Percentiles rank a stretch among this genome's conserved stretches.
phyloP scores from a whole-genome alignment of 805 yeast species.

The Candida sphagnicola region DNA sequence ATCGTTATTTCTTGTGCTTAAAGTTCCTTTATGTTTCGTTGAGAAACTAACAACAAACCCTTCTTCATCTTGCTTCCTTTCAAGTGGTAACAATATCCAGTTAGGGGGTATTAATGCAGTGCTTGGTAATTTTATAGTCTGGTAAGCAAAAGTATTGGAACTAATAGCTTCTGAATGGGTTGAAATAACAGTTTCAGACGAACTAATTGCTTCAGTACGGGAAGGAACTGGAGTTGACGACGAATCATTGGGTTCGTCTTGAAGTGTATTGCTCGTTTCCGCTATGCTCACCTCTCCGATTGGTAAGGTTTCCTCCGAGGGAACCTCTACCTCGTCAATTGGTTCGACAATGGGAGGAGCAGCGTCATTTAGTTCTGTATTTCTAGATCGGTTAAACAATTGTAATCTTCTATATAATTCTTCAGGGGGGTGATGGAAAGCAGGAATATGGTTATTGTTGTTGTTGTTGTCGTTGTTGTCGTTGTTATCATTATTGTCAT shows the following conservation, averaged over 20 bases:
- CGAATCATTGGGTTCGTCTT: too few species aligned
- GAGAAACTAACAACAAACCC: constrained; percentile 18
- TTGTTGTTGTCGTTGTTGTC: background rate
- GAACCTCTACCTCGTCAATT: too few species aligned
- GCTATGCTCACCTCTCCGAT: too few species aligned
- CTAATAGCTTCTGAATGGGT: too few species aligned
- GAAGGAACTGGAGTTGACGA: too few species aligned
- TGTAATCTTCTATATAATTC: constrained; percentile 7
- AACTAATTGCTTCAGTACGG: too few species aligned
- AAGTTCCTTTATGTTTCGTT: constrained; percentile 11
- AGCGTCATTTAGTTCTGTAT: background rate
- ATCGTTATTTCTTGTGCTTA: constrained; percentile 9
- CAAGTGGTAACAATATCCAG: constrained; percentile 26
- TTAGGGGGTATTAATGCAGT: constrained; percentile 27
- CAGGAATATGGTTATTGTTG: background rate
- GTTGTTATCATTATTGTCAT: constrained; percentile 4
- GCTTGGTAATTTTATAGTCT: constrained; percentile 18
- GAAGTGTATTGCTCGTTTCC: too few species aligned
- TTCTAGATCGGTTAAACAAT: constrained; percentile 5
- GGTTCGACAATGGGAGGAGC: too few species aligned
- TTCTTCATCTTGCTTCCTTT: constrained; percentile 7
- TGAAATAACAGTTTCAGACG: too few species aligned
- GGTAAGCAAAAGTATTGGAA: constrained; percentile 6
- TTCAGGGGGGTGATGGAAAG: constrained; percentile 1
- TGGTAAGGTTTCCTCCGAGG: too few species aligned